These are phyloP conservation scores for Karstenula rhodostoma DNA, from an alignment of 2,329 filamentous ascomycete species.

Conservation along the genomic window DNA sequence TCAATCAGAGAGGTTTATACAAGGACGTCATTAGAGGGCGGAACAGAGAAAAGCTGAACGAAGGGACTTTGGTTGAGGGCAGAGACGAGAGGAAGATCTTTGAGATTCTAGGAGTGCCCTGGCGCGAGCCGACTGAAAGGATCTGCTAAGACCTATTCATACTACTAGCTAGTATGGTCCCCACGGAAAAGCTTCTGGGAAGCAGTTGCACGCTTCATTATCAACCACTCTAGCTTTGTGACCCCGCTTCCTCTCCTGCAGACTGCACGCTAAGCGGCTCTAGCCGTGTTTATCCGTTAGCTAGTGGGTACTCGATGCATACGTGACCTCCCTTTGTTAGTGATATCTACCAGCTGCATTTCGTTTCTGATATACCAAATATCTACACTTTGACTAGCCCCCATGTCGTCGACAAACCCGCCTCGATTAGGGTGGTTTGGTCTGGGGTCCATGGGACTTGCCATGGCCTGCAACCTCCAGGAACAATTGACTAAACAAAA, in stretches of 20 bases:
- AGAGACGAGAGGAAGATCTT: constrained; percentile 82
- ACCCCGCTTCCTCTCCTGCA: background rate
- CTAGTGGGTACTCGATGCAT: constrained; percentile 41
- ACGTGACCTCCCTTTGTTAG: constrained; percentile 23
- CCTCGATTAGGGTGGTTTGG: constrained; percentile 45
- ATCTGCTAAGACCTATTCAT: constrained; percentile 31
- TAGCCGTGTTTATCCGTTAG: constrained; percentile 8
- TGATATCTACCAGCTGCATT: no score
- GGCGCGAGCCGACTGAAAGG: constrained; percentile 65
- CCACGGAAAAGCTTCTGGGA: background rate
- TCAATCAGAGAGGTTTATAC: constrained; percentile 86
- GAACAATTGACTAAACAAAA: constrained; percentile 44
- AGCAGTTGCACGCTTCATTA: background rate
- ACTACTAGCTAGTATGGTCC: background rate
- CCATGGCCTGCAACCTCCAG: constrained; percentile 61
- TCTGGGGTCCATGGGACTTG: constrained; percentile 61
- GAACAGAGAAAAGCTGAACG: constrained; percentile 66
- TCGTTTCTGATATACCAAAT: background rate
- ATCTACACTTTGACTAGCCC: background rate
- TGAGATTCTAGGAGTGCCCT: constrained; percentile 81
- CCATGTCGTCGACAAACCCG: constrained; percentile 18
- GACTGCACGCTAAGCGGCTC: background rate
- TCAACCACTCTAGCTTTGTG: background rate
- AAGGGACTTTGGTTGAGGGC: constrained; percentile 77
- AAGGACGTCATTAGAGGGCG: constrained; percentile 70